These are phyloP conservation scores for Mortierella sp. DNA, from an alignment of 371 early-diverging fungal genomes.

Conservation along the genomic window DNA sequence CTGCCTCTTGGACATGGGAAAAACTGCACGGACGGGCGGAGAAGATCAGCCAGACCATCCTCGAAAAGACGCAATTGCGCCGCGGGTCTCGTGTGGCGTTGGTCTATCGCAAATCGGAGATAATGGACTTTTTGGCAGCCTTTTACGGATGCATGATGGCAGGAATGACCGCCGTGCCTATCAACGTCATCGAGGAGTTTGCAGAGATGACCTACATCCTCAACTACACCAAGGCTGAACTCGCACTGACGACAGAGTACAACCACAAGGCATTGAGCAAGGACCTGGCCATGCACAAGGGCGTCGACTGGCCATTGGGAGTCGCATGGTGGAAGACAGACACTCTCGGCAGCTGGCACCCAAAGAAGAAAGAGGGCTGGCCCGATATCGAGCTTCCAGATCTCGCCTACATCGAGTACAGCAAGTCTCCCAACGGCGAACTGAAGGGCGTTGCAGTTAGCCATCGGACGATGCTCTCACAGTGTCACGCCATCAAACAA, in stretches of 20 bases:
- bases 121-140: slow-evolving; percentile 83
- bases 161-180: slow-evolving; percentile 88
- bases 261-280: slow-evolving; percentile 79
- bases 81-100: slow-evolving; percentile 83
- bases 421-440: slow-evolving; percentile 86
- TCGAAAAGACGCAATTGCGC: slow-evolving; percentile 65
- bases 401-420: slow-evolving; percentile 90
- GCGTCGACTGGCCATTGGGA: slow-evolving; percentile 72
- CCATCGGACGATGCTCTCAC: slow-evolving; percentile 83
- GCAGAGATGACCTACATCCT: slow-evolving; percentile 84
- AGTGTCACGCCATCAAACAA: slow-evolving; percentile 67
- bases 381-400: slow-evolving; percentile 68
- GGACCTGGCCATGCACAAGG: slow-evolving; percentile 72
- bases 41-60: slow-evolving; percentile 73
- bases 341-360: slow-evolving; percentile 74
- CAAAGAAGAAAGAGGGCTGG: slow-evolving; percentile 66
- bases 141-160: slow-evolving; percentile 85
- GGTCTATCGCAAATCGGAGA: slow-evolving; percentile 85
- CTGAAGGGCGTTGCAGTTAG: slow-evolving; percentile 87
- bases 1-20: slow-evolving; percentile 77
- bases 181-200: slow-evolving; percentile 84
- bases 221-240: slow-evolving; percentile 70
- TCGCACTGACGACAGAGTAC: slow-evolving; percentile 87
- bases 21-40: slow-evolving; percentile 80
- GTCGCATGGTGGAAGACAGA: slow-evolving; percentile 87